Evolutionary conservation across 2,329 filamentous ascomycete genomes (phyloP), one percentile per base, ranked within the genome.

Genomic region (Penicillium sp.): DNA sequence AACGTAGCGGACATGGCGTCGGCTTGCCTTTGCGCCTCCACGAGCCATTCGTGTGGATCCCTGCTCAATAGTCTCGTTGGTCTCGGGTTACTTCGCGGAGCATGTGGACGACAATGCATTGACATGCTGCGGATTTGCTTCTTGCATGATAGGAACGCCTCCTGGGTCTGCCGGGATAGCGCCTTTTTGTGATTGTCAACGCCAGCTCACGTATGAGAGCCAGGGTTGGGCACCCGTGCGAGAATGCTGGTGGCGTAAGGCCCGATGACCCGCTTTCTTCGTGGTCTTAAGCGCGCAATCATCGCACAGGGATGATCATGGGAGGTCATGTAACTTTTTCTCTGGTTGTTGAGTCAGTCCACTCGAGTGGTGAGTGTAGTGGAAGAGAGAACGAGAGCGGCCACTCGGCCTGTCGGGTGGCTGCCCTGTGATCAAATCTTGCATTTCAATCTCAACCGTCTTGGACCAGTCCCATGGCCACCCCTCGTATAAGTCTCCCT

Each of bases 281-380:
- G 37, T 11, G 35, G 35, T 27, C 24, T 41, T 52, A 58, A 60
- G 55, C 51, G 59, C 59, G 55, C 46, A 56, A 50, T 56, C 54
- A 50, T 35, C 27, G 41, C 41, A 55, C 18, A 27, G 31, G 31
- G 36, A 19, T 36, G 37, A 39, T 37, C 19, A 16, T 27, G 51
- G 55, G 55, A 60, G 37, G 22, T 13, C 24, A 58, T 40, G 51
- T 46, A 55, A 60, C 51, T 36, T 49, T 47, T 49, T 44, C 31
- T 55, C 16, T 18, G 10, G 41, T 31, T 35, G 46, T 39, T 18
- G 37, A 36, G 22, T 31, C 7, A 31, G 31, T 31, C 7, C 31
- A 31, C 19, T 39, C 35, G 50, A 33, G 37, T 52, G 36, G 36
- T 41, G 16, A 44, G 50, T 7, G 22, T 4, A 22, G 41, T 31